Evolutionary conservation across 2,329 filamentous ascomycete species (phyloP).

Genomic region (Botrytis tulipae): DNA sequence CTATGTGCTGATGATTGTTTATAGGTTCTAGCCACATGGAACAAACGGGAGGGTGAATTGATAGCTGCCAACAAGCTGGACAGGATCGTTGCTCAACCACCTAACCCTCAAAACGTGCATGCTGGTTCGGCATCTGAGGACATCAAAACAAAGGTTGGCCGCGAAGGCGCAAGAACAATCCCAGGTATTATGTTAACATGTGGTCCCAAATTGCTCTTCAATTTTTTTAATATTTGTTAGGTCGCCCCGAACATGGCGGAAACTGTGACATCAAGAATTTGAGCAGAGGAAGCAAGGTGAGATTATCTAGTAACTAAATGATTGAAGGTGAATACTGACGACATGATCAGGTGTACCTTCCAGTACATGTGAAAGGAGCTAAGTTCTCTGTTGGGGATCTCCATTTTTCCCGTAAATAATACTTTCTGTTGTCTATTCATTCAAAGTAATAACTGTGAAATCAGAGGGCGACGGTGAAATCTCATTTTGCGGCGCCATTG

Average conservation of each 20-base stretch:
- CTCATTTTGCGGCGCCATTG: conserved; percentile 84
- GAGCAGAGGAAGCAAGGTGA: conserved; percentile 55
- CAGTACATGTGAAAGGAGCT: conserved; percentile 80
- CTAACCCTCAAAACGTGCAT: conserved; percentile 69
- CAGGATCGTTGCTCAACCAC: conserved; percentile 74
- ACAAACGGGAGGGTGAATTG: conserved; percentile 75
- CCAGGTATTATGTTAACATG: conserved; percentile 50
- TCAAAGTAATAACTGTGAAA: conserved; percentile 46
- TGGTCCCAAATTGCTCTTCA: not conserved
- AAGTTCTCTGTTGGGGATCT: conserved; percentile 90
- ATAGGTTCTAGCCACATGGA: conserved; percentile 74
- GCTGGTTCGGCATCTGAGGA: conserved; percentile 61
- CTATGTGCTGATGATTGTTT: not conserved
- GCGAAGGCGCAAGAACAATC: conserved; percentile 80
- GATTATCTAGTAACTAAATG: not conserved
- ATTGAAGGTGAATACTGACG: not conserved
- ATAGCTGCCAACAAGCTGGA: conserved; percentile 66
- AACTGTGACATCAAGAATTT: conserved; percentile 93
- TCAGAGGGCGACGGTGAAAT: conserved; percentile 89
- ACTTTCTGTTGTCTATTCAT: not conserved
- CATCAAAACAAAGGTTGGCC: conserved; percentile 65
- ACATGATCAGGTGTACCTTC: conserved; percentile 72
- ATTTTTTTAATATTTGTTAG: conserved; percentile 23
- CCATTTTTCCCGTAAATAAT: conserved; percentile 45
- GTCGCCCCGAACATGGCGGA: conserved; percentile 55